Conservation (phyloP, 2,329 filamentous ascomycete species). For the Hymenoscyphus repandus region DNA sequence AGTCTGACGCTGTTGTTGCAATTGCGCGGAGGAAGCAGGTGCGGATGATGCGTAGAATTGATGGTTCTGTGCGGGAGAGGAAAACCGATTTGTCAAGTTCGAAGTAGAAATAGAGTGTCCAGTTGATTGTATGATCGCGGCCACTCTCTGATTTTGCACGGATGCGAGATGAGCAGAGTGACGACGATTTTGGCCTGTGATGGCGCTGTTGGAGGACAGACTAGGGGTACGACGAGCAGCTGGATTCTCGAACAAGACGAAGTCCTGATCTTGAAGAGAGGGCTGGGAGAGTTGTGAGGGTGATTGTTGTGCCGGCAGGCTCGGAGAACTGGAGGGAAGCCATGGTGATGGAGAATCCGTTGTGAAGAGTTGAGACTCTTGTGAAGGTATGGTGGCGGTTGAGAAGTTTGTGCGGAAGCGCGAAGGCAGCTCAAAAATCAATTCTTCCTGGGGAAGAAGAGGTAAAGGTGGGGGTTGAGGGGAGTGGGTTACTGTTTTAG, state of each 20-base stretch:
- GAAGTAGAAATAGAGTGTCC: slow-evolving; percentile 49
- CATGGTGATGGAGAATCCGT: slow-evolving; percentile 78
- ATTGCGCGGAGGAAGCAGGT: slow-evolving; percentile 52
- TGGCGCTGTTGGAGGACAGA: slow-evolving; percentile 31
- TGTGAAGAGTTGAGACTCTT: slow-evolving; percentile 72
- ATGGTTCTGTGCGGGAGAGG: slow-evolving; percentile 42
- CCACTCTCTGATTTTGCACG: slow-evolving; percentile 54
- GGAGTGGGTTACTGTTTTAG: slow-evolving; percentile 36
- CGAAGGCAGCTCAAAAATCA: slow-evolving; percentile 63
- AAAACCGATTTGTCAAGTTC: slow-evolving; percentile 54
- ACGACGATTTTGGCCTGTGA: slow-evolving; percentile 42
- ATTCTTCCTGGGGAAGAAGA: slow-evolving; percentile 53
- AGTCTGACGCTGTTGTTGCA: slow-evolving; percentile 47
- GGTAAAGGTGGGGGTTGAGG: slow-evolving; percentile 44
- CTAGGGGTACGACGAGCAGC: slow-evolving; percentile 31
- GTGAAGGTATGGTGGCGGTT: slow-evolving; percentile 55
- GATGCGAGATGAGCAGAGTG: slow-evolving; percentile 48
- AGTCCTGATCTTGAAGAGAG: slow-evolving; percentile 51
- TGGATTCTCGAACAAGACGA: slow-evolving; percentile 52
- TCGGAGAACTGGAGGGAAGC: slow-evolving; percentile 64
- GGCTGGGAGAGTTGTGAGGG: slow-evolving; percentile 38
- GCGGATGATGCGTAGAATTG: slow-evolving; percentile 66
- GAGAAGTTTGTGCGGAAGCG: slow-evolving; percentile 50
- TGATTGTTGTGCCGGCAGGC: slow-evolving; percentile 58
- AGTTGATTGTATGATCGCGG: slow-evolving; percentile 53